A percentile compares a stretch with the other conserved stretches of the same genome.
phyloP scores from a whole-genome alignment of 768 basidiomycete genomes.

The Boletellus sp. region DNA sequence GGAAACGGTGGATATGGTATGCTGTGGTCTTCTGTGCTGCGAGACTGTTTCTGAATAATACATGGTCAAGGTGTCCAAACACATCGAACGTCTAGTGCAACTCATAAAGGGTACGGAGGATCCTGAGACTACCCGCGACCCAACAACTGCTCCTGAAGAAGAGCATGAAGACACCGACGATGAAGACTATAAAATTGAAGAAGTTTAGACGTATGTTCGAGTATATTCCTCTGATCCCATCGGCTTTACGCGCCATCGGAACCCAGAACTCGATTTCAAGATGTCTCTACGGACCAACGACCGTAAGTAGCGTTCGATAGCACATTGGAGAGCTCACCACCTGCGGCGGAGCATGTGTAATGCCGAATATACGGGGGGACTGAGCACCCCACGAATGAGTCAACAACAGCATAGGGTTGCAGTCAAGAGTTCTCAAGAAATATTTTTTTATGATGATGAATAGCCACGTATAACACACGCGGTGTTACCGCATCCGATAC shows the following conservation, averaged over 20 bases:
- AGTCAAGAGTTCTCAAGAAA: conserved; percentile 20
- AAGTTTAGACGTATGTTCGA: conserved; percentile 49
- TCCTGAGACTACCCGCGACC: conserved; percentile 39
- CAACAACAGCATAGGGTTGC: conserved; percentile 12
- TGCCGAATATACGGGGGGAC: not conserved
- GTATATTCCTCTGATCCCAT: conserved; percentile 11
- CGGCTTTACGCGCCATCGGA: conserved; percentile 2
- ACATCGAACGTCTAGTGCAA: conserved; percentile 83
- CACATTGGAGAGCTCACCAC: not conserved
- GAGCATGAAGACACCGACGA: conserved; percentile 42
- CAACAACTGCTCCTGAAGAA: conserved; percentile 16
- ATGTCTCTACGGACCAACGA: not conserved
- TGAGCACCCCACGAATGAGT: conserved; percentile 20
- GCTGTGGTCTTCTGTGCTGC: conserved; percentile 14
- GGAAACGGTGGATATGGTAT: conserved; percentile 76
- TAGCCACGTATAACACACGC: conserved; percentile 18
- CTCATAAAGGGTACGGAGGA: conserved; percentile 80
- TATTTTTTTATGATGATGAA: conserved; percentile 15
- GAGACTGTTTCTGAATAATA: not conserved
- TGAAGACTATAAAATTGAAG: conserved; percentile 72
- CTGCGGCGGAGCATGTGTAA: conserved; percentile 1
- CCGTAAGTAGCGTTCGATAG: not conserved
- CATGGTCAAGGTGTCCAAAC: conserved; percentile 65
- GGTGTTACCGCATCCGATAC: conserved; percentile 13
- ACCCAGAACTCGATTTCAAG: conserved; percentile 1